Evolutionary conservation across 2,329 filamentous ascomycete species (phyloP), one percentile per base, ranked within the genome.

Genomic region (Epichloe glyceriae): DNA sequence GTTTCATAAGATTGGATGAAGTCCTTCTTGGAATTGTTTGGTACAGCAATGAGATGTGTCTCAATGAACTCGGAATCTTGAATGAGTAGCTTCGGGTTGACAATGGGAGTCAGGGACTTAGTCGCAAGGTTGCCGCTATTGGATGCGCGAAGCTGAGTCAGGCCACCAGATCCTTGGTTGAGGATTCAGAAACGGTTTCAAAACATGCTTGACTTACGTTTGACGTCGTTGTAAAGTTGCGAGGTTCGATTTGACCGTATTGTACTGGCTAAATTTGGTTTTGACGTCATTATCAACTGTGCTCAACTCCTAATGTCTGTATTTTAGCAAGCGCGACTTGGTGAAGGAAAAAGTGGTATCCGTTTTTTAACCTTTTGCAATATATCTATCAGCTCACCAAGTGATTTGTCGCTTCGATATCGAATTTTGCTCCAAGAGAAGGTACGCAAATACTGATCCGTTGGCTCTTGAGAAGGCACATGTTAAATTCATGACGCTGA

Each of bases 401-500:
- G 79, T 47, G 91, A 80, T 67, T 91, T 94, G 68, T 98, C 93
- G 55, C 87, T 85, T 61, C 93, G 83, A 69, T 97, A 98, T 66
- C 95, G 93, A 70, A 95, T 88, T 70, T 93, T 96, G 73, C 97
- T 97, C 93, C 93, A 98, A 57, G 81, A 79, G 69, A 97, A 98
- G 50, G 79, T 83, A 63, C 83, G 81, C 44, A 98, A 73, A 65
- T 97, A 98, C 65, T 91, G 85, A 61, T 96, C 91, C 54, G 91
- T 89, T n/a, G 93, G 90, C 68, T 95, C 91, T 97, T 65, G 37
- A 52, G 54, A 22, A 46, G 10, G 22, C 39, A 30, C 20, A 35
- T n/a, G 52, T 48, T 40, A 50, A 22, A 17, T 37, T 12, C 11
- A 22, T 30, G n/a, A 33, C 20, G 12, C 5, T 20, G 41, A 41